Conservation (phyloP, 257 asterid species). For the Solanum corneliomulleri region DNA sequence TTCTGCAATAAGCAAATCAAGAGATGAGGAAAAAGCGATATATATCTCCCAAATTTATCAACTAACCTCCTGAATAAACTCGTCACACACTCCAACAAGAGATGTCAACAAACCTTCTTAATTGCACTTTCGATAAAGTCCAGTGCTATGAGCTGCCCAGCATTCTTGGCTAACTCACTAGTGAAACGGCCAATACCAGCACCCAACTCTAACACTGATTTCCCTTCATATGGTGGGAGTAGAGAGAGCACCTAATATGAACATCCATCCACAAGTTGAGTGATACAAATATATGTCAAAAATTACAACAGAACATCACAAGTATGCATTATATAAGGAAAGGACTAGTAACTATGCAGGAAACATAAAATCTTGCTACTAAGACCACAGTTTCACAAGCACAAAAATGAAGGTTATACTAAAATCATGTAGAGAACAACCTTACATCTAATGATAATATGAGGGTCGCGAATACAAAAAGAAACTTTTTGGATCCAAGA, state of each 20-base stretch:
- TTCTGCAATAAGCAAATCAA: constrained; percentile 37
- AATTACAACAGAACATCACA: too few species aligned
- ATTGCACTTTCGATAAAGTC: constrained; percentile 80
- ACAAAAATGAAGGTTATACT: background rate
- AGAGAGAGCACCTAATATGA: constrained; percentile 59
- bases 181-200: constrained; percentile 99
- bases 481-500: background rate
- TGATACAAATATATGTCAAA: background rate
- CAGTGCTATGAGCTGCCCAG: constrained; percentile 61
- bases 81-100: background rate
- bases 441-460: background rate
- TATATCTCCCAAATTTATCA: background rate
- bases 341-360: background rate
- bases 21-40: background rate
- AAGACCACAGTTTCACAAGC: background rate
- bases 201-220: constrained; percentile 83
- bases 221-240: constrained; percentile 78
- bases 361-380: background rate
- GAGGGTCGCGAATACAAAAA: background rate
- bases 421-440: background rate
- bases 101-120: constrained; percentile 44
- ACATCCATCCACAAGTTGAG: background rate
- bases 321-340: background rate
- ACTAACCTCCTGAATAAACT: background rate
- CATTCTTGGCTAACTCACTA: constrained; percentile 65